phyloP scores from a whole-genome alignment of 2,329 filamentous ascomycete genomes.

The Colletotrichum brevisporum region DNA sequence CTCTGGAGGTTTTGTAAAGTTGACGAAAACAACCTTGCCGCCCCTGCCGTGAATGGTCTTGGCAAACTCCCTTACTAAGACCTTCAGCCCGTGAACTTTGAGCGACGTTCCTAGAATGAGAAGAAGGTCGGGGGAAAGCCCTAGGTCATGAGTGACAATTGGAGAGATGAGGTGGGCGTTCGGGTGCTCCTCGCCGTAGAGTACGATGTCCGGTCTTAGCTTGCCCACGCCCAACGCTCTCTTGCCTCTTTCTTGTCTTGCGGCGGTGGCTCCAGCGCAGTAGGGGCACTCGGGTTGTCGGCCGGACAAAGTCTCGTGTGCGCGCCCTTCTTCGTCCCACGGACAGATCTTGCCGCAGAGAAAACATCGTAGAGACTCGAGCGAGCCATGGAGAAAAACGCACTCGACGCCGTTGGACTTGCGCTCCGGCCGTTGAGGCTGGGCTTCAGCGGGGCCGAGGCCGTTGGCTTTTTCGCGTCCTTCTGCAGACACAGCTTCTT shows the following conservation, averaged over 20 bases:
- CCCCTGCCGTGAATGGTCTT: constrained; percentile 78
- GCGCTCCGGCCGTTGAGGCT: constrained; percentile 12
- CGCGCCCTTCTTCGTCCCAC: constrained; percentile 71
- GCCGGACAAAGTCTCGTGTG: constrained; percentile 71
- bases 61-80: constrained; percentile 79
- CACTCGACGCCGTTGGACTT: constrained; percentile 66
- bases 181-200: constrained; percentile 82
- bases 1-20: constrained; percentile 79
- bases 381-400: constrained; percentile 80
- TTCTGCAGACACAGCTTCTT: neutral
- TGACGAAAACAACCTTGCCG: constrained; percentile 80
- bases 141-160: constrained; percentile 77
- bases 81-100: constrained; percentile 79
- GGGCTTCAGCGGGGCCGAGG: neutral
- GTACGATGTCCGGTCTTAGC: constrained; percentile 79
- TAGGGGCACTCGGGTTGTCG: constrained; percentile 77
- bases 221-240: constrained; percentile 77
- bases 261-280: constrained; percentile 73
- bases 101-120: constrained; percentile 80
- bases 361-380: constrained; percentile 75
- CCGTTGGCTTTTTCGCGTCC: neutral
- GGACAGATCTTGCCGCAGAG: constrained; percentile 69
- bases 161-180: constrained; percentile 77
- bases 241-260: constrained; percentile 75
- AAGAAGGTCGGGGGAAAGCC: constrained; percentile 75